Conservation (phyloP, 2,329 filamentous ascomycete species). For the Amauroascus niger region DNA sequence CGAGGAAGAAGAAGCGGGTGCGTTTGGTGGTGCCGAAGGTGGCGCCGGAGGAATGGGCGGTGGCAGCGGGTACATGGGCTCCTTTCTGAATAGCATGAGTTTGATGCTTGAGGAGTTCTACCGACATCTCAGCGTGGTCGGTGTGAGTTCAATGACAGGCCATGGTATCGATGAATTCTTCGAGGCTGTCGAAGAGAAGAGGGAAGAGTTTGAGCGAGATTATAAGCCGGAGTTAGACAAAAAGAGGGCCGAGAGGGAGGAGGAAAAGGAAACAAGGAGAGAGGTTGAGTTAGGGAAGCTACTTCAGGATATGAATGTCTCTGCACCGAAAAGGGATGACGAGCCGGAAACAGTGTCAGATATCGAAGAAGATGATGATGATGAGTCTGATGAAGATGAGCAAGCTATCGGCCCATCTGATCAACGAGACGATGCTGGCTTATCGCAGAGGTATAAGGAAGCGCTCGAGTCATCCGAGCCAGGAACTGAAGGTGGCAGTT, state of each 20-base stretch:
- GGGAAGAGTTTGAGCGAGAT: constrained; percentile 75
- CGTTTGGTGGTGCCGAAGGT: constrained; percentile 61
- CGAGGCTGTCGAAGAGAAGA: constrained; percentile 74
- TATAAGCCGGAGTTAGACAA: constrained; percentile 87
- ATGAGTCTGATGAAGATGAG: constrained; percentile 35
- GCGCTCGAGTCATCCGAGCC: constrained; percentile 51
- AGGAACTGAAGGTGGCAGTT: constrained; percentile 40
- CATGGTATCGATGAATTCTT: constrained; percentile 92
- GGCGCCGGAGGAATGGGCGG: constrained; percentile 55
- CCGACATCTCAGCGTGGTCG: constrained; percentile 82
- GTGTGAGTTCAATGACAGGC: constrained; percentile 85
- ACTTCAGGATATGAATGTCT: constrained; percentile 82
- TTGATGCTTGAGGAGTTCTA: constrained; percentile 97
- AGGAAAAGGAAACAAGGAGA: constrained; percentile 59
- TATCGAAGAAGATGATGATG: constrained; percentile 42
- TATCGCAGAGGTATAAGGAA: constrained; percentile 67
- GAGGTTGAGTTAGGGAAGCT: constrained; percentile 81
- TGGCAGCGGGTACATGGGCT: constrained; percentile 93
- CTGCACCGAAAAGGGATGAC: constrained; percentile 28
- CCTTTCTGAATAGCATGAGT: constrained; percentile 93
- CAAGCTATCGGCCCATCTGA: constrained; percentile 46
- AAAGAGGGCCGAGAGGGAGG: constrained; percentile 63
- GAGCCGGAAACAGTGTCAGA: constrained; percentile 41
- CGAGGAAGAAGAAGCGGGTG: constrained; percentile 67
- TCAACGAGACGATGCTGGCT: constrained; percentile 47